phyloP scores from a whole-genome alignment of 768 basidiomycete genomes.

The Russula dissimulans region DNA sequence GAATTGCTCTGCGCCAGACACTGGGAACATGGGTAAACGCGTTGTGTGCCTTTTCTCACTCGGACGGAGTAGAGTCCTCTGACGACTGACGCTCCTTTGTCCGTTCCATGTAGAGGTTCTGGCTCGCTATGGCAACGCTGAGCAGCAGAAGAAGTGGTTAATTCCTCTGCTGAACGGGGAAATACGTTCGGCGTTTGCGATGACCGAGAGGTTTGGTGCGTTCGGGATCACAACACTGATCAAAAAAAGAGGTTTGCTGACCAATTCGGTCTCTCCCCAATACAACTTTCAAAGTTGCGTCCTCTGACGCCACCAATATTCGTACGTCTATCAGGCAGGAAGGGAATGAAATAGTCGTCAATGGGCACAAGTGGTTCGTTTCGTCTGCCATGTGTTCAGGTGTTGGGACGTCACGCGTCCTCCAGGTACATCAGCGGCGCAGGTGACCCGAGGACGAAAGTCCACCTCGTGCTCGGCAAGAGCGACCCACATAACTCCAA shows the following conservation, averaged over 20 bases:
- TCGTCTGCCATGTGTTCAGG: not conserved
- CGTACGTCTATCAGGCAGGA: constrained; percentile 77
- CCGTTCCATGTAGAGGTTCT: constrained; percentile 65
- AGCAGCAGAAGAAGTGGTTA: constrained; percentile 89
- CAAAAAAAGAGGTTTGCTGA: not conserved
- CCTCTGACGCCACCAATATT: constrained; percentile 93
- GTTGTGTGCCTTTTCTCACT: not conserved
- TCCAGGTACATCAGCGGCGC: constrained; percentile 95
- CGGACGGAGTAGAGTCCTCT: not conserved
- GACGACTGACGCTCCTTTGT: constrained; percentile 1
- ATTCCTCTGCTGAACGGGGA: constrained; percentile 82
- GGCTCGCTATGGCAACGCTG: constrained; percentile 85
- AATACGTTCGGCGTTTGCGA: constrained; percentile 89
- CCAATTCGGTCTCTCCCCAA: constrained; percentile 2
- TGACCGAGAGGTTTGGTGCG: constrained; percentile 90
- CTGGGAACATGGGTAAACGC: constrained; percentile 88
- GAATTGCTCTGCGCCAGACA: constrained; percentile 96
- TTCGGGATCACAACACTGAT: not conserved
- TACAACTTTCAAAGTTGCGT: constrained; percentile 49
- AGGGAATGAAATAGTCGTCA: constrained; percentile 84
- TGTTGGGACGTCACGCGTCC: not conserved
- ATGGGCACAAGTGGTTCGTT: constrained; percentile 87
- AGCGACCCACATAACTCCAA: constrained; percentile 78
- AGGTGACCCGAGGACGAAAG: constrained; percentile 78
- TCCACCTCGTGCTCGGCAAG: constrained; percentile 94